Evolutionary conservation across 805 yeast genomes (phyloP), one percentile per base, ranked within the genome.

Genomic region (Candida silvatica): DNA sequence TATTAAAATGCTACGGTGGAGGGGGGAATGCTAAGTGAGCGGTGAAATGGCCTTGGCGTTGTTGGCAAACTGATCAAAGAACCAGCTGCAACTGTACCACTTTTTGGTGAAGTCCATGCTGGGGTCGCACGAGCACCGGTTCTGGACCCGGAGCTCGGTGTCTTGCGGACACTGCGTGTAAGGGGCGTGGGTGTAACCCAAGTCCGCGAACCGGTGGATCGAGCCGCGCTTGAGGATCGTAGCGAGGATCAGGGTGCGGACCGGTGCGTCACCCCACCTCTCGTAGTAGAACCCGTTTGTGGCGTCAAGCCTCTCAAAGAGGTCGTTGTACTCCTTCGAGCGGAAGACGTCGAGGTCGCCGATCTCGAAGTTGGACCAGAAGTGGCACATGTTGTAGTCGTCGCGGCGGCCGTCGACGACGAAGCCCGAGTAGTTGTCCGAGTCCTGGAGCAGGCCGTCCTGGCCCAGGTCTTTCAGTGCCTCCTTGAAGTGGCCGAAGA

Each of bases 241-340:
- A 71, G 61, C 85, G 76, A 67, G 74, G 64, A 57, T 84, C 37
- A 79, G 58, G 80, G 48, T 82, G 58, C 58, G 74, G 60, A 84
- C 75, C 18, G 95, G 95, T 6, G 94, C 95, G 58, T 85, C 95
- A 38, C 95, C 94, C 95, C 94, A 83, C 53, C 94, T 69, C 62
- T 81, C 85, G 57, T 84, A 85, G 61, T 78, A 85, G 62, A 85
- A 84, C 7, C 94, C 94, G 52, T 94, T 92, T n/a, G 76, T 67
- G 37, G 65, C 54, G 56, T 85, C 94, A 48, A 85, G 67, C 45
- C 67, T 60, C 18, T 81, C 77, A 48, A 85, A 85, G 51, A 77
- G 77, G 32, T 69, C 66, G 26, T 55, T 56, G 54, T 85, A 85
- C 6, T 78, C 77, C 31, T 71, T 67, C n/a, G 72, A 57, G 49